These are phyloP conservation scores for Starmerella stigmatis DNA, from an alignment of 805 yeast species.

Conservation along the genomic window DNA sequence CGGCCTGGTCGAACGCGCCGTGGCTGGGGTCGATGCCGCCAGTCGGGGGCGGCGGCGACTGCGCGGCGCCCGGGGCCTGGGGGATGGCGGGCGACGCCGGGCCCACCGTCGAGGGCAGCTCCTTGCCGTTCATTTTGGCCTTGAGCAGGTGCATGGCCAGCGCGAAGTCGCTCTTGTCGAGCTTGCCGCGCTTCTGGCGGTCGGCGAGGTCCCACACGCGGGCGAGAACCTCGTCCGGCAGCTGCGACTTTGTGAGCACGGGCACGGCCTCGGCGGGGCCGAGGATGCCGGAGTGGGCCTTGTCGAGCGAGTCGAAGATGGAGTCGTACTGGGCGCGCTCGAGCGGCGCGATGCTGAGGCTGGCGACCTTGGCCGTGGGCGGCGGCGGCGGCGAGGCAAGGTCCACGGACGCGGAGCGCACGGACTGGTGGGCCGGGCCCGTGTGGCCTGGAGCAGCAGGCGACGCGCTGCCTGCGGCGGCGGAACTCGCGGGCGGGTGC, in stretches of 20 bases:
- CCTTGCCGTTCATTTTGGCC: constrained; percentile 65
- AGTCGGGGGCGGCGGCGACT: no score
- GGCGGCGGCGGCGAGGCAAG: constrained; percentile 2
- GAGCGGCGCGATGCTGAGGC: constrained; percentile 57
- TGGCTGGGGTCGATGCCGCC: no score
- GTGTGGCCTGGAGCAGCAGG: constrained; percentile 8
- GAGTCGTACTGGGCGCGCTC: constrained; percentile 69
- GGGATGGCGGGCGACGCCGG: constrained; percentile 4
- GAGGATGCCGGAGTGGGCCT: constrained; percentile 47
- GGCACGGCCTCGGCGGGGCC: constrained; percentile 77
- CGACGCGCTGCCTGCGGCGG: not conserved
- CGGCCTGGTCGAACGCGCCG: constrained; percentile 2
- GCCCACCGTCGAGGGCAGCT: constrained; percentile 49
- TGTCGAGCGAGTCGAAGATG: constrained; percentile 71
- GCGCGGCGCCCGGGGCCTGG: no score
- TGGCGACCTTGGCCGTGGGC: not conserved
- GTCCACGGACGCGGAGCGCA: no score
- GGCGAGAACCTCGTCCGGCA: constrained; percentile 77
- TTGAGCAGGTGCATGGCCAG: constrained; percentile 91
- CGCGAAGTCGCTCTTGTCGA: constrained; percentile 72
- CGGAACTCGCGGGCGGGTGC: not conserved
- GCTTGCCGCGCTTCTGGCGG: constrained; percentile 71
- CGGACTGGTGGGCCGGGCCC: not conserved
- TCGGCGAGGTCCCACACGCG: constrained; percentile 92
- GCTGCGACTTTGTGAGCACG: constrained; percentile 76